phyloP scores from a whole-genome alignment of 306 rosid genomes.

The Oemleria cerasiformis region DNA sequence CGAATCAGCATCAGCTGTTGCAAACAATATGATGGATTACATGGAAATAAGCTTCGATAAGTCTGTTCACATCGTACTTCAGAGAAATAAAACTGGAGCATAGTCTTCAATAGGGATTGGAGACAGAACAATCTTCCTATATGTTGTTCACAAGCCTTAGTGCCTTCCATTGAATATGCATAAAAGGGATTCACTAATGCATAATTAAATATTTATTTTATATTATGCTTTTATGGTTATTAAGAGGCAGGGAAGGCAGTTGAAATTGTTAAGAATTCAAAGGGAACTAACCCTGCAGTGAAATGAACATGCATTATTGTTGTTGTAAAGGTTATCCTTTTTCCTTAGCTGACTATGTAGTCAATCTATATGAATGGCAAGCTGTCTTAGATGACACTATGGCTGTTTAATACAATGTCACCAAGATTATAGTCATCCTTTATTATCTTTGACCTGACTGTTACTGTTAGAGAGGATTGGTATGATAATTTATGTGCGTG shows the following conservation, averaged over 20 bases:
- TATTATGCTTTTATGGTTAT: neutral
- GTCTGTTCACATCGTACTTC: neutral
- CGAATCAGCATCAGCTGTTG: neutral
- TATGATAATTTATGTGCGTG: neutral
- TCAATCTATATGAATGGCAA: neutral
- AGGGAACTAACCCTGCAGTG: neutral
- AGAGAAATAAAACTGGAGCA: neutral
- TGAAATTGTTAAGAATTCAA: neutral
- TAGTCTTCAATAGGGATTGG: neutral
- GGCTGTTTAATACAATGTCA: neutral
- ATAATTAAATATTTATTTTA: neutral
- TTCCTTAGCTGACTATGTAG: neutral
- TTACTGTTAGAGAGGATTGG: neutral
- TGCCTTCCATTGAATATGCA: too few relatives aligned
- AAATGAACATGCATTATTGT: neutral
- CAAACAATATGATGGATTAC: neutral
- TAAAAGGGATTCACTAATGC: neutral
- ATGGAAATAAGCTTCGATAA: neutral
- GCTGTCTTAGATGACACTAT: neutral
- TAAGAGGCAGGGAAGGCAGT: neutral
- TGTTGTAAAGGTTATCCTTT: neutral
- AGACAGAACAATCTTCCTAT: neutral
- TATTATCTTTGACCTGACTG: neutral
- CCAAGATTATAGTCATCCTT: neutral
- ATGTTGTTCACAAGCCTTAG: neutral